These are phyloP conservation scores for Citeromyces hawaiiensis DNA, from an alignment of 1,139 yeast species.

Conservation along the genomic window DNA sequence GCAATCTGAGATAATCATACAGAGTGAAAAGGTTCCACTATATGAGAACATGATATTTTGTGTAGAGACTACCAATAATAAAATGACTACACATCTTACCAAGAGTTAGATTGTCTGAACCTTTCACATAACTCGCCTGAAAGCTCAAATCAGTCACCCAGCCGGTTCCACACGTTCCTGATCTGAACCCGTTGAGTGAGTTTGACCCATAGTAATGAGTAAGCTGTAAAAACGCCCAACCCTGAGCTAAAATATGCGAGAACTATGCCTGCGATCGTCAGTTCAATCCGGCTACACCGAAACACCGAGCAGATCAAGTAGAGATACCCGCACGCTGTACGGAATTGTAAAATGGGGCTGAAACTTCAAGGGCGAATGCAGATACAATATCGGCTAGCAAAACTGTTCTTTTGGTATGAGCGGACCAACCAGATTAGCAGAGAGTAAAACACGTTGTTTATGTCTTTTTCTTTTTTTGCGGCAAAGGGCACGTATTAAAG, in stretches of 20 bases:
- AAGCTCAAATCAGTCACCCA: too few relatives aligned
- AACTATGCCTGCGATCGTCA: constrained; percentile 55
- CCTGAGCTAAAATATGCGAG: constrained; percentile 83
- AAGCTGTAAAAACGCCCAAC: constrained; percentile 77
- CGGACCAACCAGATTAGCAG: constrained; percentile 81
- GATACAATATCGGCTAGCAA: constrained; percentile 82
- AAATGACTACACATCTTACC: too few relatives aligned
- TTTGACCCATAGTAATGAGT: constrained; percentile 51
- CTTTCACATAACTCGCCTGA: too few relatives aligned
- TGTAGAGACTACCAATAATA: too few relatives aligned
- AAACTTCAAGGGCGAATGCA: constrained; percentile 53
- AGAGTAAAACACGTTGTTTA: constrained; percentile 83
- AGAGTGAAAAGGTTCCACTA: too few relatives aligned
- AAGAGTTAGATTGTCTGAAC: too few relatives aligned
- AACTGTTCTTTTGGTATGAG: constrained; percentile 77
- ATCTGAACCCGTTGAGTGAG: constrained; percentile 76
- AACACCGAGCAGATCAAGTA: constrained; percentile 51
- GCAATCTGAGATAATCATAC: too few relatives aligned
- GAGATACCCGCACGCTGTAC: constrained; percentile 38
- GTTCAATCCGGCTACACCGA: constrained; percentile 13
- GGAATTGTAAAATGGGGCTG: constrained; percentile 70
- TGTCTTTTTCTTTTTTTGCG: too few relatives aligned
- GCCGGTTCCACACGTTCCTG: constrained; percentile 96
- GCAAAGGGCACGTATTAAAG: too few relatives aligned
- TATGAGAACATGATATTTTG: too few relatives aligned